Evolutionary conservation across 805 yeast species (phyloP).

Genomic region (Metahyphopichia silvanorum): DNA sequence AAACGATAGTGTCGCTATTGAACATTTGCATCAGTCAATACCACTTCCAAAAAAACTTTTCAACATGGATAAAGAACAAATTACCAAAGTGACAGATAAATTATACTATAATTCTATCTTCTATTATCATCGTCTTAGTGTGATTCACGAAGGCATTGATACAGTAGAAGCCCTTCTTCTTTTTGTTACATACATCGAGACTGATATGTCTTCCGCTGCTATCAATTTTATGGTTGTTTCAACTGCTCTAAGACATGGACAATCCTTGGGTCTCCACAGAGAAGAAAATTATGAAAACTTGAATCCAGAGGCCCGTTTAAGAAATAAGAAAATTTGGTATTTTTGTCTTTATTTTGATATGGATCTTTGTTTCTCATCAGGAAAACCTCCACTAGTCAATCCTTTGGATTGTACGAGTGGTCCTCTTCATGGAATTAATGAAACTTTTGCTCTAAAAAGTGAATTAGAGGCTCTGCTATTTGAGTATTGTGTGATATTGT

Average conservation of each 20-base stretch:
- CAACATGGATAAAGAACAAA: slow-evolving; percentile 6
- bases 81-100: slow-evolving; percentile 14
- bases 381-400: slow-evolving; percentile 39
- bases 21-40: neutral
- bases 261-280: slow-evolving; percentile 39
- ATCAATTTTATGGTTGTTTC: slow-evolving; percentile 27
- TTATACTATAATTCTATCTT: slow-evolving; percentile 38
- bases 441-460: slow-evolving; percentile 19
- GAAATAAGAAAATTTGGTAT: slow-evolving; percentile 33
- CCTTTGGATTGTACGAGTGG: slow-evolving; percentile 22
- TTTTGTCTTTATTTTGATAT: slow-evolving; percentile 33
- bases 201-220: slow-evolving; percentile 23
- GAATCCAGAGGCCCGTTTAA: slow-evolving; percentile 14
- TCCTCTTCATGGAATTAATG: too few relatives aligned
- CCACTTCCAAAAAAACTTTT: neutral
- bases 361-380: slow-evolving; percentile 36
- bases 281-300: slow-evolving; percentile 22
- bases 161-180: slow-evolving; percentile 53
- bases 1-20: neutral
- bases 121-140: slow-evolving; percentile 50
- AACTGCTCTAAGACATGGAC: slow-evolving; percentile 37
- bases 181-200: slow-evolving; percentile 37
- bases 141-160: slow-evolving; percentile 48
- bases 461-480: slow-evolving; percentile 7
- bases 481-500: slow-evolving; percentile 9